Evolutionary conservation across 2,329 filamentous ascomycete genomes (phyloP), one percentile per base, ranked within the genome.

Genomic region (Tolypocladium cylindrosporum): DNA sequence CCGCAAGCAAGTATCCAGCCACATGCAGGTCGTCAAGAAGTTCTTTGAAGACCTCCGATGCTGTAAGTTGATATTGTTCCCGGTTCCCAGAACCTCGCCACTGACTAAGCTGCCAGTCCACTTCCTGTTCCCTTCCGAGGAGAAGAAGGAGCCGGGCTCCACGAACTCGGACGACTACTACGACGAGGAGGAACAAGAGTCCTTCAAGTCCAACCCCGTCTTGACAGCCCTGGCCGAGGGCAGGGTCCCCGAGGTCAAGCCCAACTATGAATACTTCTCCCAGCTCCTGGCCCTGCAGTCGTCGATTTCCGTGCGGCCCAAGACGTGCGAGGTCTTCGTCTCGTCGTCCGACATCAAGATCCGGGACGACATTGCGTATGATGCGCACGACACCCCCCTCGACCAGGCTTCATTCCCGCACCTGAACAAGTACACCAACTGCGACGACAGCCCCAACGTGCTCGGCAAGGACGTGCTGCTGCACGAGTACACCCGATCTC

Each of bases 11-110:
- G 83, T 88, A 6, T 88, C 85, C 2, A 88, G 84, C 66, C 85
- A 88, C 66, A 88, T 88, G 66, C 85, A 89, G 67, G 85, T 89
- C 16, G 73, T 88, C 57, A 88, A 88, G 73, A 82, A 82, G 55
- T 86, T 87, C 68, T 82, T 88, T 62, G 77, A 79, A 57, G 79
- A 81, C 57, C 75, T 87, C 61, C 79, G 82, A 50, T 84, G 81
- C 68, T 87, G 84, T 87, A 74, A 79, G 84, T 76, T 24, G 27
- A 13, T 3, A 19, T 19, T 14, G 50, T 39, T 9, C 36, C 31
- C n/a, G 27, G 10, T 24, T n/a, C 24, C 9, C 41, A 9, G 9
- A 21, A 10, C 8, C 9, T 36, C 27, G 13, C 3, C 40, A 13
- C 37, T 54, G 14, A 55, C 21, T 14, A 27, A 4, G 7, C 2